Conservation (phyloP, 768 basidiomycete species). For the Auriscalpium orientale region DNA sequence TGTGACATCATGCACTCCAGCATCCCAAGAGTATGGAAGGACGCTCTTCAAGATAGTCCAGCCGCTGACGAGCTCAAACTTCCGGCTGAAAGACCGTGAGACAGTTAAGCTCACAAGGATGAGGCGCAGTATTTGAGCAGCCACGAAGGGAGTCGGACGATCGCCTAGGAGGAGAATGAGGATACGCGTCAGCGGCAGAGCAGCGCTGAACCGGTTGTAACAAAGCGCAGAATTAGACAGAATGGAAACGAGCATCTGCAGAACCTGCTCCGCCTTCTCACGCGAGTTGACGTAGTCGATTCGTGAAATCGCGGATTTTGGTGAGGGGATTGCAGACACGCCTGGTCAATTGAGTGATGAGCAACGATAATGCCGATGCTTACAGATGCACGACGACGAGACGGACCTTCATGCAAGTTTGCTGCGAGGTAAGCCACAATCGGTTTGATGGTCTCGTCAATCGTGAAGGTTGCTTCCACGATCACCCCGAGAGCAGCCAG, state of each 20-base stretch:
- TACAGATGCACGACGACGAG: neutral
- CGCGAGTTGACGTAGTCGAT: constrained; percentile 42
- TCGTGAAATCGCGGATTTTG: constrained; percentile 47
- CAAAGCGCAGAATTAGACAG: constrained; percentile 44
- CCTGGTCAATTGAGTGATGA: constrained; percentile 5
- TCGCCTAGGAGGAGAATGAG: constrained; percentile 74
- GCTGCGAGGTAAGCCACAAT: constrained; percentile 81
- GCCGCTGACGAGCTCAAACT: constrained; percentile 81
- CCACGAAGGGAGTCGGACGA: constrained; percentile 53
- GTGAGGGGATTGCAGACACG: constrained; percentile 31
- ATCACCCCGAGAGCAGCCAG: constrained; percentile 55
- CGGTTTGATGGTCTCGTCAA: constrained; percentile 76
- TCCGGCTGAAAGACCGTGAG: constrained; percentile 61
- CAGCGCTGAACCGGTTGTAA: constrained; percentile 62
- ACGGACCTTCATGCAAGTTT: constrained; percentile 61
- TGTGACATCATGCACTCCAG: constrained; percentile 54
- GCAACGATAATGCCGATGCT: neutral
- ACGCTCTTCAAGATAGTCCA: constrained; percentile 70
- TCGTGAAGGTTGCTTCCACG: constrained; percentile 58
- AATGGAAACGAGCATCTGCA: constrained; percentile 56
- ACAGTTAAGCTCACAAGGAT: constrained; percentile 47
- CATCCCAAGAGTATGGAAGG: constrained; percentile 62
- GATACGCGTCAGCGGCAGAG: constrained; percentile 74
- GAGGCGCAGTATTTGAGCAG: constrained; percentile 51
- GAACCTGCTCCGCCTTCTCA: constrained; percentile 61